Conservation (phyloP, 768 basidiomycete species). For the Hysterangium stoloniferum region DNA sequence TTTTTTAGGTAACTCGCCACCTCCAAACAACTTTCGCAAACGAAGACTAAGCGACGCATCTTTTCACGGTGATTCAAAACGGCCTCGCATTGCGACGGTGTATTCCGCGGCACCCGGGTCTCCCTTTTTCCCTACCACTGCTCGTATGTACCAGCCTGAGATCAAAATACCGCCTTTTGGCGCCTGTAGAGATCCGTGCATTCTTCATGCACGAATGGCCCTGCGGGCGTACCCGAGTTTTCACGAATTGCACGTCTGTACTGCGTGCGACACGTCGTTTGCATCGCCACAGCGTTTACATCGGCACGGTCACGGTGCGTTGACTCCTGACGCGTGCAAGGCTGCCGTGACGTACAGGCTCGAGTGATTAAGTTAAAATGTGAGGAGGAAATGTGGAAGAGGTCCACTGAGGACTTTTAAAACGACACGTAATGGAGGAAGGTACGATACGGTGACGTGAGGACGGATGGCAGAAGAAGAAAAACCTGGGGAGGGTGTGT, state of each 20-base stretch:
- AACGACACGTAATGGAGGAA: not conserved
- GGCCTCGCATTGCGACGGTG: not conserved
- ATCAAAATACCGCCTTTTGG: not conserved
- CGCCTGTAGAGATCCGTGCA: not conserved
- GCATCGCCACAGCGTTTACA: slow-evolving; percentile 48
- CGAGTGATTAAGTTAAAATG: slow-evolving; percentile 44
- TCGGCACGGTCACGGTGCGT: slow-evolving; percentile 48
- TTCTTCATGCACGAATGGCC: not conserved
- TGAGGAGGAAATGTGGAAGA: not conserved
- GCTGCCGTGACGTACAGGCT: slow-evolving; percentile 70
- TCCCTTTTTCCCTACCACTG: slow-evolving; percentile 1
- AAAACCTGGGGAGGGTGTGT: not conserved
- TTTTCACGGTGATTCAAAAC: slow-evolving; percentile 3
- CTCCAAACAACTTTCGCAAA: slow-evolving; percentile 4
- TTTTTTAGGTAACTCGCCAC: slow-evolving; percentile 4
- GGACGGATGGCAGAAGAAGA: not conserved
- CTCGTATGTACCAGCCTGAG: not conserved
- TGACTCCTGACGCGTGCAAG: slow-evolving; percentile 60
- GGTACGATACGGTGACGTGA: not conserved
- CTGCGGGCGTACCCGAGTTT: slow-evolving; percentile 22
- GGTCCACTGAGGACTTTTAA: not conserved
- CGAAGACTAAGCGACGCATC: slow-evolving; percentile 8
- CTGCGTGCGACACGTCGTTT: slow-evolving; percentile 68
- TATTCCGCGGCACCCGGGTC: slow-evolving; percentile 6
- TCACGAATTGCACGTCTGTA: slow-evolving; percentile 51